These are phyloP conservation scores for Phaeophleospora eucalypticola DNA, from an alignment of 2,329 filamentous ascomycete species.

Conservation along the genomic window DNA sequence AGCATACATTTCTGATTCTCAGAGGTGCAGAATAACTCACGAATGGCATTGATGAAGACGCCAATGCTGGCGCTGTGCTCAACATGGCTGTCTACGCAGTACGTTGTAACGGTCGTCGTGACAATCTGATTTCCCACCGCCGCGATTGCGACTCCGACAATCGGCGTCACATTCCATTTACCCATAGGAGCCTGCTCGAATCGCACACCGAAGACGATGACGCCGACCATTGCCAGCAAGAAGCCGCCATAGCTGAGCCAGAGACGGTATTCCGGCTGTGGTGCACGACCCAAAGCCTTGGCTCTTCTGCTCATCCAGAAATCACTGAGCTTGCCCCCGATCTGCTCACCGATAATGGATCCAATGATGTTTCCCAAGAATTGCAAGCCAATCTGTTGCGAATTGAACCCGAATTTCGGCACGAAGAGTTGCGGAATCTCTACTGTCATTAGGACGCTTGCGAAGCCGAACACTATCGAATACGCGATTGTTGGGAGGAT, in stretches of 20 bases:
- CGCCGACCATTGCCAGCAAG: slow-evolving; percentile 48
- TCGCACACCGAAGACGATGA: slow-evolving; percentile 54
- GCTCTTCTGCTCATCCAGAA: slow-evolving; percentile 47
- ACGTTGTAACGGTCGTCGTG: slow-evolving; percentile 58
- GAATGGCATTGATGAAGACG: slow-evolving; percentile 52
- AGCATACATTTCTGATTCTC: slow-evolving; percentile 20
- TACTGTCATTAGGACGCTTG: slow-evolving; percentile 51
- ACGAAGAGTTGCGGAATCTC: slow-evolving; percentile 58
- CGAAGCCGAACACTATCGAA: slow-evolving; percentile 55
- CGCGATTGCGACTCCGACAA: slow-evolving; percentile 44
- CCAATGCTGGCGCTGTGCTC: slow-evolving; percentile 53
- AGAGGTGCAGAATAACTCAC: slow-evolving; percentile 48
- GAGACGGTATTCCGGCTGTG: slow-evolving; percentile 51
- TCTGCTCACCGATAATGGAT: slow-evolving; percentile 54
- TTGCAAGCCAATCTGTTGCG: slow-evolving; percentile 56
- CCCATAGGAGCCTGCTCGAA: slow-evolving; percentile 41
- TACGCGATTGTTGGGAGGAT: slow-evolving; percentile 52
- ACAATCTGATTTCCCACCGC: slow-evolving; percentile 58
- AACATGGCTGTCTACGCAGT: slow-evolving; percentile 56
- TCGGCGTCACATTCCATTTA: slow-evolving; percentile 55
- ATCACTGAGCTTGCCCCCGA: slow-evolving; percentile 53
- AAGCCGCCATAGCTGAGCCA: slow-evolving; percentile 56
- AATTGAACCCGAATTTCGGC: slow-evolving; percentile 53
- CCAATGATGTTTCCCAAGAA: slow-evolving; percentile 56
- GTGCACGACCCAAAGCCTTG: slow-evolving; percentile 31